Percentiles rank a stretch among this genome's conserved stretches.
Conservation (phyloP, 2,329 filamentous ascomycete genomes). For the Diaporthe destruens region DNA sequence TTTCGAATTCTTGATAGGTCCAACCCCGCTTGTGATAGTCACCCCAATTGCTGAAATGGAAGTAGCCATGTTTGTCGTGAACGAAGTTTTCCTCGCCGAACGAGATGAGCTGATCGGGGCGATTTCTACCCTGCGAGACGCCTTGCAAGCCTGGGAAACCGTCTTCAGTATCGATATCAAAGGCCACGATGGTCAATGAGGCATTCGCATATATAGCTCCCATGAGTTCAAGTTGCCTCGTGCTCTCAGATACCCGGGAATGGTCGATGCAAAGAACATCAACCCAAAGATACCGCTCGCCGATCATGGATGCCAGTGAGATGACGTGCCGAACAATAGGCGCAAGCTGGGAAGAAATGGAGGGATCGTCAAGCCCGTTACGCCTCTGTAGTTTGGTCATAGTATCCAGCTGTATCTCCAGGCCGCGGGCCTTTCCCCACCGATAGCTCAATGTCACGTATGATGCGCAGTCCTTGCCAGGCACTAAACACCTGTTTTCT, state of each 20-base stretch:
- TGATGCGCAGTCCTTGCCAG: not conserved
- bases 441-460: not conserved
- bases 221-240: not conserved
- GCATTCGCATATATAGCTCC: conserved; percentile 6
- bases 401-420: not conserved
- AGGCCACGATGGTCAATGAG: not conserved
- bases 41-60: not conserved
- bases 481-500: not conserved
- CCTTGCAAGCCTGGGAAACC: not conserved
- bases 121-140: not conserved
- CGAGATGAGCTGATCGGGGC: not conserved
- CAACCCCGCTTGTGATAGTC: not conserved
- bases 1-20: conserved; percentile 6
- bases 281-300: not conserved
- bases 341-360: not conserved
- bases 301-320: not conserved
- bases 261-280: not conserved
- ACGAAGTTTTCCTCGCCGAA: not conserved
- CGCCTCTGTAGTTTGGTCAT: not conserved
- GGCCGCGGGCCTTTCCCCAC: not conserved
- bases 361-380: not conserved
- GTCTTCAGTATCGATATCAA: not conserved
- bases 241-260: conserved; percentile 1
- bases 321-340: not conserved
- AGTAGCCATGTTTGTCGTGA: not conserved